Conservation (phyloP, 1,284 basidiomycete genomes). For the Hypsizygus ulmarius region DNA sequence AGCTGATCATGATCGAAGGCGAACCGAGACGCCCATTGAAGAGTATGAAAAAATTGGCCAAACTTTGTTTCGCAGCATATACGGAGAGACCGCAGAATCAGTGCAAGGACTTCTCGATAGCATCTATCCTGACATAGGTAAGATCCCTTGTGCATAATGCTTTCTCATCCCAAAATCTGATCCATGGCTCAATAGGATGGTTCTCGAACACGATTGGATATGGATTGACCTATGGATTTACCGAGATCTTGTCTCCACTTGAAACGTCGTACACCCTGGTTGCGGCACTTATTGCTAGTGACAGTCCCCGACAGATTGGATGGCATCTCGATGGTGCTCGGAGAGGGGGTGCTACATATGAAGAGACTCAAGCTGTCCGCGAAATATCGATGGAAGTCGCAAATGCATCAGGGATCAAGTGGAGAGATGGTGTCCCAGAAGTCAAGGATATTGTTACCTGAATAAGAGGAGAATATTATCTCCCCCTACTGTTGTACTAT, state of each 20-base stretch:
- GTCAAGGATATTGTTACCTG: constrained; percentile 16
- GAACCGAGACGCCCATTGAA: constrained; percentile 34
- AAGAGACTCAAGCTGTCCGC: constrained; percentile 40
- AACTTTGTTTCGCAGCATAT: constrained; percentile 43
- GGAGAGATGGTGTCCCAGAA: constrained; percentile 44
- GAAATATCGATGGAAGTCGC: constrained; percentile 41
- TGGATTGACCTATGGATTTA: constrained; percentile 45
- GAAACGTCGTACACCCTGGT: constrained; percentile 50
- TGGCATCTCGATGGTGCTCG: constrained; percentile 53
- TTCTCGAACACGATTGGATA: constrained; percentile 53
- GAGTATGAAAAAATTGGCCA: constrained; percentile 43
- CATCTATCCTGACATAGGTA: constrained; percentile 61
- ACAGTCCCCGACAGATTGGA: constrained; percentile 51
- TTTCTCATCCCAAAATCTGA: not conserved
- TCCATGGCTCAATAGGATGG: constrained; percentile 36
- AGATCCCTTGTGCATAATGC: constrained; percentile 5
- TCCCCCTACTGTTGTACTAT: not conserved
- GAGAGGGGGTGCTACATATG: constrained; percentile 39
- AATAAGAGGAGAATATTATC: not conserved
- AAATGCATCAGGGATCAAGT: constrained; percentile 37
- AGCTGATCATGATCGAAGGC: constrained; percentile 28
- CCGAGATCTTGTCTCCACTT: constrained; percentile 37
- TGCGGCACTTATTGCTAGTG: constrained; percentile 47
- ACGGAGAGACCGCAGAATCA: constrained; percentile 46
- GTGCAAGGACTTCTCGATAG: constrained; percentile 42